These are phyloP conservation scores for Peronospora tabacina DNA, from an alignment of 352 stramenopile species.

Conservation along the genomic window DNA sequence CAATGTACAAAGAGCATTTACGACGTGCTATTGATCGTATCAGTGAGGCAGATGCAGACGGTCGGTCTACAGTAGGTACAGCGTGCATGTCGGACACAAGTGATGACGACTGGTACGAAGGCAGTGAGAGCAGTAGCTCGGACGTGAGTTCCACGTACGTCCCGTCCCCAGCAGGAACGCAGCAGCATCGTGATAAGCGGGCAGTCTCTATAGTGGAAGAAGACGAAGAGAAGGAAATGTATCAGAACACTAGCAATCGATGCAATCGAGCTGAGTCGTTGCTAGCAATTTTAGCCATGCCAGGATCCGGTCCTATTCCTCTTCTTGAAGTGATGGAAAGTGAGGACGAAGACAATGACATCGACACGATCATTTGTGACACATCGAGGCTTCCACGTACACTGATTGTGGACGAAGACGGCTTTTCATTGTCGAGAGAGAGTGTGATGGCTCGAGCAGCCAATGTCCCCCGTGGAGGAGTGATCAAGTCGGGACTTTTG, in stretches of 20 bases:
- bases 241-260: constrained; percentile 8
- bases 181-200: constrained; percentile 8
- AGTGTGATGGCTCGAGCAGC: constrained; percentile 42
- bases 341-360: constrained; percentile 49
- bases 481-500: constrained; percentile 64
- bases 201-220: constrained; percentile 18
- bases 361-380: constrained; percentile 58
- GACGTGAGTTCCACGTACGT: constrained; percentile 17
- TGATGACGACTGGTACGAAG: constrained; percentile 29
- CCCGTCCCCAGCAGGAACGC: constrained; percentile 4
- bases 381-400: constrained; percentile 43
- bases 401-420: constrained; percentile 63
- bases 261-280: constrained; percentile 23
- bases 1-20: constrained; percentile 35
- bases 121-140: constrained; percentile 25
- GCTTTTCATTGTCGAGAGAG: constrained; percentile 48
- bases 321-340: constrained; percentile 32
- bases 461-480: constrained; percentile 26
- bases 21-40: constrained; percentile 25
- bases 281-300: constrained; percentile 34
- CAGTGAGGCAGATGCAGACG: constrained; percentile 6
- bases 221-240: constrained; percentile 25
- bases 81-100: constrained; percentile 17
- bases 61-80: background rate
- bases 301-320: constrained; percentile 31